Percentiles rank a stretch among this genome's conserved stretches.
Conservation (phyloP, 345 rosid species). For the Bruguiera gymnorhiza region DNA sequence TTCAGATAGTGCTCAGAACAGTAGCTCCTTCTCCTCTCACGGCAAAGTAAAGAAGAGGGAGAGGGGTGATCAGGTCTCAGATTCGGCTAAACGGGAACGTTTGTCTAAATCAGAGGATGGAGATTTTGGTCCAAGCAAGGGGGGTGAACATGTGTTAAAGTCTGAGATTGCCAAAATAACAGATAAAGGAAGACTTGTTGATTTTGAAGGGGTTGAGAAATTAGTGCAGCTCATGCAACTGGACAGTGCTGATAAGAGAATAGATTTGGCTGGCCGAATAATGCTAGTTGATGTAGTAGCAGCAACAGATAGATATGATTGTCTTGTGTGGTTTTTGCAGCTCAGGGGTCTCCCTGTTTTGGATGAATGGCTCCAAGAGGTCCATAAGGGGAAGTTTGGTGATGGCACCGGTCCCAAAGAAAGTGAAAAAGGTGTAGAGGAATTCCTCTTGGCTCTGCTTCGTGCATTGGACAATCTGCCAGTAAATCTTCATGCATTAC, state of each 20-base stretch:
- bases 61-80: constrained; percentile 67
- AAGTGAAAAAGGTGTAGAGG: constrained; percentile 61
- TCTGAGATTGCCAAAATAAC: constrained; percentile 68
- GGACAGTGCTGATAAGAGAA: constrained; percentile 64
- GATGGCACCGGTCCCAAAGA: constrained; percentile 66
- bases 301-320: constrained; percentile 72
- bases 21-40: constrained; percentile 57
- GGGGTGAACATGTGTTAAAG: constrained; percentile 53
- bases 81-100: constrained; percentile 68
- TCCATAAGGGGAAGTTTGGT: constrained; percentile 81
- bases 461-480: constrained; percentile 91
- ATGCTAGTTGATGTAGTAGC: constrained; percentile 73
- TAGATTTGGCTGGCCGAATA: constrained; percentile 59
- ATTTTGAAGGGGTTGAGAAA: constrained; percentile 72
- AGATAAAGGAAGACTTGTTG: constrained; percentile 75
- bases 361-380: constrained; percentile 98
- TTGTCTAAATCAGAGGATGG: constrained; percentile 53
- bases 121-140: constrained; percentile 48
- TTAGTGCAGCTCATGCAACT: constrained; percentile 72
- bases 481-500: constrained; percentile 82
- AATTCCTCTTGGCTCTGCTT: constrained; percentile 67
- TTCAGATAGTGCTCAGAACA: constrained; percentile 64
- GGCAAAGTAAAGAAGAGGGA: constrained; percentile 91
- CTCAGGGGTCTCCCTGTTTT: constrained; percentile 75
- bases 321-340: constrained; percentile 76